These are phyloP conservation scores for Solanum dulcamara DNA, from an alignment of 257 asterid genomes.

Conservation along the genomic window DNA sequence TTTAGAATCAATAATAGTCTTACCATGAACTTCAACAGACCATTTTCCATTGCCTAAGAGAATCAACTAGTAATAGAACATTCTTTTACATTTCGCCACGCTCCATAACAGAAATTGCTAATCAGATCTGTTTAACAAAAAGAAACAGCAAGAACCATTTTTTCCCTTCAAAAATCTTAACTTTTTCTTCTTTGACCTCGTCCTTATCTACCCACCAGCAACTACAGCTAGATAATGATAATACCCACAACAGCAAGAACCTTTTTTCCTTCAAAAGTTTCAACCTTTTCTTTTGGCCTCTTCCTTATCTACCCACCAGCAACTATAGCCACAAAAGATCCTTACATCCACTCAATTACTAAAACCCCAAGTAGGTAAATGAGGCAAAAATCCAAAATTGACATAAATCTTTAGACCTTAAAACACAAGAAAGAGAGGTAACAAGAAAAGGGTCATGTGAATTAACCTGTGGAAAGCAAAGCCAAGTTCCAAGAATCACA, in stretches of 20 bases:
- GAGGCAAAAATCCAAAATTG: not conserved
- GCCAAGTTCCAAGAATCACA: slow-evolving; percentile 53
- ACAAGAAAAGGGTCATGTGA: slow-evolving; percentile 37
- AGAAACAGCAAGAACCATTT: slow-evolving; percentile 19
- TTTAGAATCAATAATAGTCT: slow-evolving; percentile 15
- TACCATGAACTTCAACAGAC: slow-evolving; percentile 9
- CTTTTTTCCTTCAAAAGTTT: not conserved
- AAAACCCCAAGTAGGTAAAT: not conserved
- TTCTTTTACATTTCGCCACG: slow-evolving; percentile 6
- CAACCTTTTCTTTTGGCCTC: slow-evolving; percentile 1
- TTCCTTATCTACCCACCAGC: slow-evolving; percentile 22
- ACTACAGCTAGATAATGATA: slow-evolving; percentile 5
- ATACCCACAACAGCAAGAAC: slow-evolving; percentile 8
- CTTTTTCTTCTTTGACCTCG: slow-evolving; percentile 3
- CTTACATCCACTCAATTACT: slow-evolving; percentile 8
- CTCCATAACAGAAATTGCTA: slow-evolving; percentile 14
- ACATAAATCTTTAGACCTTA: not conserved
- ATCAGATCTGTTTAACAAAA: slow-evolving; percentile 37
- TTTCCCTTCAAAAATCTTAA: slow-evolving; percentile 10
- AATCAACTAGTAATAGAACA: slow-evolving; percentile 7
- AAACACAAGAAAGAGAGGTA: slow-evolving; percentile 10
- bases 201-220: slow-evolving; percentile 20
- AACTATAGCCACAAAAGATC: slow-evolving; percentile 10
- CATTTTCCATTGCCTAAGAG: slow-evolving; percentile 24
- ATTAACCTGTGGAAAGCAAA: slow-evolving; percentile 24